Evolutionary conservation across 768 basidiomycete species (phyloP).

Genomic region (Cantharellus anzutake): DNA sequence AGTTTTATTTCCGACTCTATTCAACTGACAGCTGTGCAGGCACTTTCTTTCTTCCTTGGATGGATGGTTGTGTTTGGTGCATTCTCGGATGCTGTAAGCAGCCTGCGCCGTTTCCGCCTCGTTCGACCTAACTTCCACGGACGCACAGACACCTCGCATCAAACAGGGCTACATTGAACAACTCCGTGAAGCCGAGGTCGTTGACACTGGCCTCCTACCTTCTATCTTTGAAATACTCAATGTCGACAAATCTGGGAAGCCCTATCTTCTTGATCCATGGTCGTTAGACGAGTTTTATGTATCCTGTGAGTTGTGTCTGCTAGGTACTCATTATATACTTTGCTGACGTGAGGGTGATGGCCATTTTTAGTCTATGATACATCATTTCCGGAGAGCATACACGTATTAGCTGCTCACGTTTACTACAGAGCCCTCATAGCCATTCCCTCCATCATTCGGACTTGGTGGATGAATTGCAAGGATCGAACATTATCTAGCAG

Average conservation of each 20-base stretch:
- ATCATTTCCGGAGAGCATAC: conserved; percentile 30
- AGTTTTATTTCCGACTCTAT: too few relatives aligned
- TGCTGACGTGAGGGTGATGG: background rate
- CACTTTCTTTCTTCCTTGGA: conserved; percentile 29
- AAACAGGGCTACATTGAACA: conserved; percentile 75
- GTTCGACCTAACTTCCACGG: background rate
- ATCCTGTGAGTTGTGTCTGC: conserved; percentile 30
- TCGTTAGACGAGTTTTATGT: conserved; percentile 67
- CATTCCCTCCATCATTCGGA: conserved; percentile 68
- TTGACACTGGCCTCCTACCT: conserved; percentile 49
- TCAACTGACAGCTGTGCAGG: too few relatives aligned
- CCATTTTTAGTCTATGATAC: conserved; percentile 34
- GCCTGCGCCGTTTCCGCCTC: conserved; percentile 8
- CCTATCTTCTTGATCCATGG: conserved; percentile 74
- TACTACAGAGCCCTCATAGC: conserved; percentile 75
- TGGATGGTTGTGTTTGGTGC: conserved; percentile 86
- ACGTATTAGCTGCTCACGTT: conserved; percentile 64
- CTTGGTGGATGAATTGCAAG: conserved; percentile 74
- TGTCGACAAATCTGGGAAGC: conserved; percentile 45
- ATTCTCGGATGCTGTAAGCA: conserved; percentile 61
- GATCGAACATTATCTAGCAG: conserved; percentile 72
- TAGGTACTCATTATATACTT: background rate
- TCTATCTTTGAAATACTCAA: conserved; percentile 45
- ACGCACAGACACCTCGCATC: conserved; percentile 63
- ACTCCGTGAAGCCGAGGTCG: conserved; percentile 47